Evolutionary conservation across 257 asterid genomes (phyloP), one percentile per base, ranked within the genome.

Genomic region (Schizonepeta tenuifolia): DNA sequence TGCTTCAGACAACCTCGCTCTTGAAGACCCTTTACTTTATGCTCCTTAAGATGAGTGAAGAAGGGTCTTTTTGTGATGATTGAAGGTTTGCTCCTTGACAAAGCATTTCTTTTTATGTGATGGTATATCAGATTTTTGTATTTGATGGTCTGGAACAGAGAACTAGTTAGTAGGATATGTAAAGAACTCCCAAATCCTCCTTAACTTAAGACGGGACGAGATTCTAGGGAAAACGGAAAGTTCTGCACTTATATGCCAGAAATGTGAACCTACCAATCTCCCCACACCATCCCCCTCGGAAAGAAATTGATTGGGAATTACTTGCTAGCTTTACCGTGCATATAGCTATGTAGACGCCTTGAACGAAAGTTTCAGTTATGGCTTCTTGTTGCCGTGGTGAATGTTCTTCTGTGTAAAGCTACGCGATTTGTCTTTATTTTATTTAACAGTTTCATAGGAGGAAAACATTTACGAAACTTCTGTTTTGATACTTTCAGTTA

Each of bases 1-100:
- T 86, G 36, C 93, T 96, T 81, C 93, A 89, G 75, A 86, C 86
- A 69, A 70, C 90, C 66, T 81, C 77, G 44, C 92, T 87, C 79
- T 83, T 92, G 74, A 89, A 78, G 77, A 86, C 86, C 71, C 86
- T 91, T 18, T 87, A 63, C 65, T 86, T 10, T 70, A 92, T 86
- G 93, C 96, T 89, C 63, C 98, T 96, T 44, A 84, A 84, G 81
- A 88, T 92, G 72, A 86, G 78, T 71, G 96, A 89, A 79, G 96
- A 96, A 54, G 96, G 92, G 71, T 90, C 92, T 38, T 83, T 90
- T 77, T 86, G 96, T 88, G 79, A 81, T 93, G 55, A 49, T 49
- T n/a, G 22, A n/a, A 6, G 64, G 65, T 65, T 56, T 58, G 13
- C 15, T 51, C 28, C 18, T 49, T n/a, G 5, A 11, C 9, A 17